A percentile compares a stretch with the other conserved stretches of the same genome.
These are phyloP conservation scores for Fusarium oligoseptatum DNA, from an alignment of 2,329 filamentous ascomycete genomes.

Conservation along the genomic window DNA sequence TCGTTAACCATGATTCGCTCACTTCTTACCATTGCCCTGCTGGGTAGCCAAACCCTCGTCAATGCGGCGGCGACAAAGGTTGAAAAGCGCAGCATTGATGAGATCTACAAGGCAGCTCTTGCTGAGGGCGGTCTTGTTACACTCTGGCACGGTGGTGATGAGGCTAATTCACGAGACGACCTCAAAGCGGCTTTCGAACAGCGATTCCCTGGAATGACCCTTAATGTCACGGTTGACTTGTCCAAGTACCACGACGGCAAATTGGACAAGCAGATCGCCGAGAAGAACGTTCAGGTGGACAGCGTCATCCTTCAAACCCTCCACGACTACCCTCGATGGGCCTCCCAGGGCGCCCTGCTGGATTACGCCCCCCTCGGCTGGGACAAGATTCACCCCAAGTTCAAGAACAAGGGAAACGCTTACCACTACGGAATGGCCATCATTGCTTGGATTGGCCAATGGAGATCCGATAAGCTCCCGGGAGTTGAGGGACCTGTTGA, in stretches of 20 bases:
- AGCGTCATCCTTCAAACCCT: conserved; percentile 60
- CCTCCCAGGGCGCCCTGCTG: conserved; percentile 59
- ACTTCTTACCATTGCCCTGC: conserved; percentile 11
- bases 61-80: conserved; percentile 31
- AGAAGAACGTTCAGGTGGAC: conserved; percentile 56
- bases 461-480: conserved; percentile 48
- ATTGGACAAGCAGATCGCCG: conserved; percentile 61
- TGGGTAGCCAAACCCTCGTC: conserved; percentile 37
- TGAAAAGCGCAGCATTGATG: conserved; percentile 62
- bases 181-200: conserved; percentile 60
- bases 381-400: conserved; percentile 56
- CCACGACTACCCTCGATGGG: conserved; percentile 67
- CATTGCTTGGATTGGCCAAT: conserved; percentile 51
- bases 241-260: conserved; percentile 67
- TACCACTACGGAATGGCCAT: conserved; percentile 58
- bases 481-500: conserved; percentile 49
- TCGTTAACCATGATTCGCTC: not conserved
- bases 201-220: conserved; percentile 62
- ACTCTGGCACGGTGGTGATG: conserved; percentile 63
- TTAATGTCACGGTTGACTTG: conserved; percentile 67
- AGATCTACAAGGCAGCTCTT: conserved; percentile 64
- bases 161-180: conserved; percentile 53
- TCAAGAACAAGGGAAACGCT: conserved; percentile 52
- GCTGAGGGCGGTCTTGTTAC: conserved; percentile 61
- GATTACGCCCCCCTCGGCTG: conserved; percentile 64